Evolutionary conservation across 2,329 filamentous ascomycete genomes (phyloP).

Genomic region (Penicillium sp.): DNA sequence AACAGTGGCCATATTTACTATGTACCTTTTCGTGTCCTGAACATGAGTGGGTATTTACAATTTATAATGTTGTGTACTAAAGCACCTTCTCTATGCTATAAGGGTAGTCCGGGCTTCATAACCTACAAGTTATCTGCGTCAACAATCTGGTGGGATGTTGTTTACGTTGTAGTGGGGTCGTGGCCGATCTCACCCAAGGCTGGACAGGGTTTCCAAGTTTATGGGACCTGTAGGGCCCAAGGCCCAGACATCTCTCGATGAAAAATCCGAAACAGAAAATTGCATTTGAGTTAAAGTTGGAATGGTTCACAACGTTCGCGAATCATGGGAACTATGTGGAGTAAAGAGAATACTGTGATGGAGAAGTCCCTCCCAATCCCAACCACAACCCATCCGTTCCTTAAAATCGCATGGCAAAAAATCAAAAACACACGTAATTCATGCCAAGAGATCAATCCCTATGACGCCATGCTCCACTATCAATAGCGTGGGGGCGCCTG

Average conservation of each 20-base stretch:
- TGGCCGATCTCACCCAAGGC: background rate
- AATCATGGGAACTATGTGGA: slow-evolving; percentile 1
- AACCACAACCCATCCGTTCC: background rate
- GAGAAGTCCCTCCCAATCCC: no score
- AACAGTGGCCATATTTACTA: background rate
- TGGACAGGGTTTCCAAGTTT: background rate
- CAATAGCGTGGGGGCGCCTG: slow-evolving; percentile 24
- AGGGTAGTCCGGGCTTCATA: no score
- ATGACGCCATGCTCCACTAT: slow-evolving; percentile 14
- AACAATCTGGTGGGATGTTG: no score
- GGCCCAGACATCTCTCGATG: background rate
- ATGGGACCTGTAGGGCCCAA: background rate
- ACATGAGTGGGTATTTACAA: no score
- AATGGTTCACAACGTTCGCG: background rate
- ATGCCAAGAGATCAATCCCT: background rate
- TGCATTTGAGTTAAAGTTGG: slow-evolving; percentile 1
- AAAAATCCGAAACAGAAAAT: background rate
- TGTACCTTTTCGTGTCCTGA: background rate
- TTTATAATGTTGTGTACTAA: no score
- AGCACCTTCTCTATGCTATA: no score
- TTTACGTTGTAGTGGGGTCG: background rate
- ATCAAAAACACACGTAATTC: background rate
- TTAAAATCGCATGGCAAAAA: background rate
- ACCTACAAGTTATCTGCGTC: no score
- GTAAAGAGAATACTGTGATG: background rate